Base-by-base conservation (phyloP, 768 basidiomycete species). In the Macrolepiota albuminosa region DNA sequence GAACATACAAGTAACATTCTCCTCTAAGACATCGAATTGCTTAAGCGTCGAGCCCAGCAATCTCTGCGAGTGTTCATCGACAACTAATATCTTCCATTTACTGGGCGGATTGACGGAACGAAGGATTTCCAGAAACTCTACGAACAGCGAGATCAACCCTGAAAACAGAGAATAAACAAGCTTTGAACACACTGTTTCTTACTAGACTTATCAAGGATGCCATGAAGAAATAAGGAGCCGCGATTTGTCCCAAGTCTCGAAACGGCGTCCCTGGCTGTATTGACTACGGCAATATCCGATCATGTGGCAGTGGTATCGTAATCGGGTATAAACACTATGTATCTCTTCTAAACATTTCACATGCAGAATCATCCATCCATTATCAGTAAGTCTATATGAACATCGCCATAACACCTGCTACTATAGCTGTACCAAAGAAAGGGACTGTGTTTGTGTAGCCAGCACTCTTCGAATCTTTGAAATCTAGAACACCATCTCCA, bases 51-150 rank as follows among this genome's bases (percentile, higher is more conserved):
- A 84, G 61, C 87, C 83, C 49, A 99, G 73, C 56, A 98, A 76
- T 70, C 82, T 85, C 73, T 95, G 88, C 29, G 95, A 88, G 74
- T 92, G 84, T 64, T 95, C 93, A 72, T 99, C 97, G 56, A 98
- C 91, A 60, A 99, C 94, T 47, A 98, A 84, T 66, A 97, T 90
- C 84, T 99, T 99, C 97, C 97, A 99, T 81, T 85, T 78, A 59
- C 84, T 85, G 21, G 89, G 86, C 2, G 95, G 92, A 69, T 89
- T 85, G 50, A 93, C 92, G 48, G 91, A 91, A 71, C 90, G 83
- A 67, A 96, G 88, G 18, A 90, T 87, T 52, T 93, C 90, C 62
- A 95, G 81, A 71, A 95, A 94, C 70, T 89, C 93, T 95, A 67
- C 33, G 31, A 50, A 46, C 49, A 40, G 53, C 49, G 52, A 58